Evolutionary conservation across 345 rosid species (phyloP).

Genomic region (Crucihimalaya himalaica): DNA sequence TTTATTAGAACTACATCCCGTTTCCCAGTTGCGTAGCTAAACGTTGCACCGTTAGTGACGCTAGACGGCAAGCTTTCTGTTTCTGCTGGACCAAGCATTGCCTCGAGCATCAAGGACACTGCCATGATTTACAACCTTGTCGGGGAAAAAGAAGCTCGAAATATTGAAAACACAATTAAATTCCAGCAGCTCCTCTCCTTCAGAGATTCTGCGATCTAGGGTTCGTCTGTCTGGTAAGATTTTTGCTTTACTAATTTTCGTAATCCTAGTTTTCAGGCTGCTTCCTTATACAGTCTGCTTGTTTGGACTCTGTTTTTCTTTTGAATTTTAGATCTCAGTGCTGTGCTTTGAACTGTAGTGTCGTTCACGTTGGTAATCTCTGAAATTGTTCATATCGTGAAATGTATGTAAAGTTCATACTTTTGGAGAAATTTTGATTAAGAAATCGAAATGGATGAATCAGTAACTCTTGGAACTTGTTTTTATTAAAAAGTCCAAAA

Average conservation of each 20-base stretch:
- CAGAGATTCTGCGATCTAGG: conserved; percentile 15
- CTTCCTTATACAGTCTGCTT: conserved; percentile 9
- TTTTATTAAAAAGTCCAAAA: conserved; percentile 4
- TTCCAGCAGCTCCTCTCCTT: background rate
- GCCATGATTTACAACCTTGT: conserved; percentile 25
- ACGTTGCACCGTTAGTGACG: conserved; percentile 5
- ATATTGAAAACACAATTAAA: conserved; percentile 11
- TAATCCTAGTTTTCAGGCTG: background rate
- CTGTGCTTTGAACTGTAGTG: background rate
- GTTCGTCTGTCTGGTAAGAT: conserved; percentile 16
- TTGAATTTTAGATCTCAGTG: conserved; percentile 18
- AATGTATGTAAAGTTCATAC: conserved; percentile 19
- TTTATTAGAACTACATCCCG: background rate
- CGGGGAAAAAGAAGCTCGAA: conserved; percentile 31
- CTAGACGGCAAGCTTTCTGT: conserved; percentile 23
- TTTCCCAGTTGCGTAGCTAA: background rate
- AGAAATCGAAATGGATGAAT: background rate
- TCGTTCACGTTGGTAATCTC: background rate
- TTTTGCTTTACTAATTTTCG: background rate
- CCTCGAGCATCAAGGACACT: conserved; percentile 22
- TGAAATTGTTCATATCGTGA: background rate
- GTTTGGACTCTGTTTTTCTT: conserved; percentile 13
- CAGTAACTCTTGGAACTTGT: conserved; percentile 9
- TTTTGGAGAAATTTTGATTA: conserved; percentile 6
- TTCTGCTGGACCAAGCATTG: conserved; percentile 16